Base-by-base conservation (phyloP, 768 basidiomycete species). In the Clathrus columnatus region DNA sequence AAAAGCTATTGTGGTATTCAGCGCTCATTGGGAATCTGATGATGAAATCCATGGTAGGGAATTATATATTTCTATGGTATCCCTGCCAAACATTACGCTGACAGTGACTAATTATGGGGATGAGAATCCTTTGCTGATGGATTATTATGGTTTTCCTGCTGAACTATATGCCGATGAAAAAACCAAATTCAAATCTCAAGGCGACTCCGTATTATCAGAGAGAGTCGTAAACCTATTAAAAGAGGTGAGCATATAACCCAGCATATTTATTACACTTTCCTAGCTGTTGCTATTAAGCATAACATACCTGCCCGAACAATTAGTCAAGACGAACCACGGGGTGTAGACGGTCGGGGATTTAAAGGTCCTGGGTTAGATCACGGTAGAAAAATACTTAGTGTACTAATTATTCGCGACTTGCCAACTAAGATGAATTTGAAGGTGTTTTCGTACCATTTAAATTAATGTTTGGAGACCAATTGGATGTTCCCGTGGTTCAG, bases 1-100 rank as follows among this genome's bases (percentile, higher is more conserved):
- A 2, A 83, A 81, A 63, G 87, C 78, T n/a, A 83, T 88, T 51
- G 78, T 90, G 4, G 85, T 89, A 1, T 87, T 89, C 70, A 86
- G 83, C 59, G 87, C 88, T 10, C 88, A 90, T 62, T 90, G 85
- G 85, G 87, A 91, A 64, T 83, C 85, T 1, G 50, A 55, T 10
- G 74, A 70, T 1, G 79, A 82, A 64, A 75, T 79, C 27, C 70
- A 82, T 45, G 83, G 84, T 81, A 59, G 32, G 74, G 60, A 27
- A 16, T 32, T 17, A 23, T 43, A 14, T 48, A 32, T 41, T 24
- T n/a, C 50, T 42, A 20, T 7, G 28, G 44, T 8, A 20, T 28
- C 47, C 24, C 20, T 32, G 21, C 49, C 7, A 2, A 16, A 28
- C 28, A 14, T 23, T 52, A 32, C 26, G 18, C 20, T 54, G 29